Percentiles rank a stretch among this genome's conserved stretches.
Conservation (phyloP, 208 protist species). For the Crithidia mellificae region DNA sequence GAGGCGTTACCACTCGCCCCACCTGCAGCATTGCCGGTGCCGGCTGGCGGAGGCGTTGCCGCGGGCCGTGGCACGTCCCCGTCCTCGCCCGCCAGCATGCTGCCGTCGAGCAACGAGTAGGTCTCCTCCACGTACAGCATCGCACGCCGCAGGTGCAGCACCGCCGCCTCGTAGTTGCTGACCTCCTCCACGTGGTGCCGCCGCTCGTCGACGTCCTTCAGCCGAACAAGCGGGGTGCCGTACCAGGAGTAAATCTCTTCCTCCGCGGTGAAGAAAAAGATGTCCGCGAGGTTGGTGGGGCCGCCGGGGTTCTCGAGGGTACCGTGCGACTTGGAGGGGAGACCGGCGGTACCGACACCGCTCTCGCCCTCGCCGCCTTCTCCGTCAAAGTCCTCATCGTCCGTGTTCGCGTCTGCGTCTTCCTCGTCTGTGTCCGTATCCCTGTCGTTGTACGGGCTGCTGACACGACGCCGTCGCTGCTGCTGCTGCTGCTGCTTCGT, state of each 20-base stretch:
- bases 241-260: constrained; percentile 80
- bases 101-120: constrained; percentile 71
- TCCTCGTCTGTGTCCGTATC: constrained; percentile 20
- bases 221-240: constrained; percentile 66
- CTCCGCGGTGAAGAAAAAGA: constrained; percentile 44
- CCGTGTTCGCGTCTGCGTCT: constrained; percentile 13
- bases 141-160: constrained; percentile 73
- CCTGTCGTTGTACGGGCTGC: not conserved
- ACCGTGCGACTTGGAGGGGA: constrained; percentile 21
- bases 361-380: constrained; percentile 3
- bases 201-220: constrained; percentile 39
- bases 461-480: not conserved
- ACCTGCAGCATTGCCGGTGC: not conserved
- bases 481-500: too few species aligned
- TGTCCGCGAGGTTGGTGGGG: constrained; percentile 12
- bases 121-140: constrained; percentile 88
- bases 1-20: not conserved
- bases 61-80: constrained; percentile 5
- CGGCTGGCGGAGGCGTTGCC: not conserved
- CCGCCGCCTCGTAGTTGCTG: constrained; percentile 63
- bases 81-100: constrained; percentile 44
- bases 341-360: not conserved
- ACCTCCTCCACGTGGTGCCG: constrained; percentile 42
- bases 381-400: constrained; percentile 8
- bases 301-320: constrained; percentile 39